Base-by-base conservation (phyloP, 345 rosid genomes). In the Salix arbutifolia region DNA sequence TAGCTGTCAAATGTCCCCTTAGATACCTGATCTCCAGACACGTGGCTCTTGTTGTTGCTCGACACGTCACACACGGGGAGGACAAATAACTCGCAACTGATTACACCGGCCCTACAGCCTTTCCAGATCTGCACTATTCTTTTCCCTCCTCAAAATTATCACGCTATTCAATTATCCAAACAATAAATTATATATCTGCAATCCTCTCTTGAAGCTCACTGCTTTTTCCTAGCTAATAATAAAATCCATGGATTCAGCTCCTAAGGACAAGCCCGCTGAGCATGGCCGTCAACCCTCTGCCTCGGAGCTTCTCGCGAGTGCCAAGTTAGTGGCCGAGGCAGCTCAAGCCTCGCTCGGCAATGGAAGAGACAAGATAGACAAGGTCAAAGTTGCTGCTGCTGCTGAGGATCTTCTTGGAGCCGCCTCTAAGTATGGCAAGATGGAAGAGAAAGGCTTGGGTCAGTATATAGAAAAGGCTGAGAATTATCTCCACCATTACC, bases 391-490 rank as follows among this genome's bases (percentile, higher is more conserved):
- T 48, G 92, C 96, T 31, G 92, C 75, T 12, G 96, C 96, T 26
- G 81, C 84, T 23, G 90, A 78, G 21, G 88, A 93, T 81, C 85
- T 91, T 76, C 75, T 93, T 28, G 86, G 42, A 37, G 96, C 92
- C 10, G 94, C 91, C 53, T 82, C 88, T 30, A 86, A 85, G 53
- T 92, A 90, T 66, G 96, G 89, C 11, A 91, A 93, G 77, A 83
- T 91, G 38, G 92, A 93, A 25, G 86, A 87, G 23, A 87, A 86
- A 77, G 77, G 87, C 50, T 56, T 76, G 30, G 97, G 96, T 56
- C 80, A 90, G 83, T 90, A 91, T 71, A 86, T 93, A 0, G 88
- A 87, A 1, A 89, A 91, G 84, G 97, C 94, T 9, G 88, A 93
- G 90, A 77, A 68, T 53, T 91, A 91, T 75, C 91, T 93, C 76